Evolutionary conservation across 2,329 filamentous ascomycete genomes (phyloP).

Genomic region (Zymoseptoria ardabiliae): DNA sequence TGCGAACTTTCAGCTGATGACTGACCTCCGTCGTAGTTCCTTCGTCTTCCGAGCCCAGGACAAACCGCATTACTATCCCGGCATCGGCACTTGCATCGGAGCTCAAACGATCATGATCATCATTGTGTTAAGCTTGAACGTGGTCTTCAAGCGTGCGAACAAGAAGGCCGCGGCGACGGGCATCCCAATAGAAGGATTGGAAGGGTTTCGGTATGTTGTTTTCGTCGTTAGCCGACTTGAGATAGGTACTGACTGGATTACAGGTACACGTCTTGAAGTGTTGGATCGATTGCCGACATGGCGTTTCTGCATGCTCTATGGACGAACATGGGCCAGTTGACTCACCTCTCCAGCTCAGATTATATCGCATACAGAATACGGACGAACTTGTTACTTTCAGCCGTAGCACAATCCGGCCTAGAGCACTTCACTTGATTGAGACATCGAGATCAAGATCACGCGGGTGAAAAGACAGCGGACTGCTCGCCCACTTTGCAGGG

Average conservation of each 20-base stretch:
- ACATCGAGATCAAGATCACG: no score
- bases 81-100: constrained; percentile 12
- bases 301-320: neutral
- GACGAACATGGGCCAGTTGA: neutral
- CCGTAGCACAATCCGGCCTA: no score
- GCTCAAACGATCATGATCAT: constrained; percentile 12
- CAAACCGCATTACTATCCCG: constrained; percentile 13
- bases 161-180: constrained; percentile 16
- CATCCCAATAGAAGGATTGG: constrained; percentile 14
- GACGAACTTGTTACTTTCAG: no score
- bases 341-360: no score
- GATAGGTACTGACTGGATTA: neutral
- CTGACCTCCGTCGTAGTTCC: constrained; percentile 50
- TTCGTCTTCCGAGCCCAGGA: constrained; percentile 16
- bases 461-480: no score
- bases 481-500: no score
- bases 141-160: constrained; percentile 16
- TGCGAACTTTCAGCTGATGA: constrained; percentile 38
- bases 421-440: no score
- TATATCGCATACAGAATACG: no score
- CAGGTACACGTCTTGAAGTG: neutral
- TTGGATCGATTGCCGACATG: neutral
- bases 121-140: constrained; percentile 10
- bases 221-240: neutral
- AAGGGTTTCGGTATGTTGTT: constrained; percentile 15